Evolutionary conservation across 768 basidiomycete species (phyloP), one percentile per base, ranked within the genome.

Genomic region (Wakefieldia striispora): DNA sequence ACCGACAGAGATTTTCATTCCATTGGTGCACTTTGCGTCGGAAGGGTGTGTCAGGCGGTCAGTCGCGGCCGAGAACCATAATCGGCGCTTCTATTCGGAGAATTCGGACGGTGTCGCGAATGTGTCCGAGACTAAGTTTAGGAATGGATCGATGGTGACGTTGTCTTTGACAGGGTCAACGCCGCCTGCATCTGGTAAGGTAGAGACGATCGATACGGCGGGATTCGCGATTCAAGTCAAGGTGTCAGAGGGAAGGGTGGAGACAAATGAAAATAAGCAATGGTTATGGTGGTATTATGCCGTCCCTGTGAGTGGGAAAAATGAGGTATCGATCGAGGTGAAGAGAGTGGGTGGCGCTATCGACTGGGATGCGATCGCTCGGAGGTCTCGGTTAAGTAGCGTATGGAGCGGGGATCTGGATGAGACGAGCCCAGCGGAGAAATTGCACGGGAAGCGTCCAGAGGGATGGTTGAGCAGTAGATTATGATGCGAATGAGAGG

Each of bases 1-100:
- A 1, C 77, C 84, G 17, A 97, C 93, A n/a, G 97, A 97, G 75
- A 84, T 98, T 19, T 99, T 79, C 65, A 66, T 98, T 1, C 97
- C 95, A 5, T 75, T 92, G 42, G 84, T 95, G 19, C 97, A 99
- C 64, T 99, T 84, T 63, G 90, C 86, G 3, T 75, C 77, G 53
- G 69, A 73, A 17, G 49, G 19, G 41, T 62, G 62, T 27, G 62
- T 68, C 21, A 55, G 62, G n/a, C 56, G 59, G 31, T 51, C 66
- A 0, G 24, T 54, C 4, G 57, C 27, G 4, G 29, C 12, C 0
- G 35, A 45, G 40, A 53, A 31, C 21, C 38, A 34, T 8, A 50
- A 40, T 39, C 39, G 46, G 31, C 31, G 12, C 2, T 24, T 5
- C 1, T 47, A 51, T 10, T n/a, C 19, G n/a, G 54, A 43, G 0